Percentiles rank a stretch among this genome's conserved stretches.
These are phyloP conservation scores for Rhodotorula sp. DNA, from an alignment of 1,284 basidiomycete genomes.

Conservation along the genomic window DNA sequence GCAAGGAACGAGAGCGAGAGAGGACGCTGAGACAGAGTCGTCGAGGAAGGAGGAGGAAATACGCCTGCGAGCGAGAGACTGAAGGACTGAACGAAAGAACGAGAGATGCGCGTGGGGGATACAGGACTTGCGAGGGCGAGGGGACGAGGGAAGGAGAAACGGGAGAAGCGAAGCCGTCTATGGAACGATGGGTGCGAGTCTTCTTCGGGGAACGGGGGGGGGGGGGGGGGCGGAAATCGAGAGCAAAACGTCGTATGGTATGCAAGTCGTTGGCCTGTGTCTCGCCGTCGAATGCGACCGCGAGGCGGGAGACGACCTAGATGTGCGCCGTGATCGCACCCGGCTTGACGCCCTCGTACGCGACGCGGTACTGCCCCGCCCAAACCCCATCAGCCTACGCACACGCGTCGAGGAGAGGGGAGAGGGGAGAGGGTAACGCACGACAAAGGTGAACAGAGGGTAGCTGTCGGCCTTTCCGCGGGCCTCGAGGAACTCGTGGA, in stretches of 20 bases:
- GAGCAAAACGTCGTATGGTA: no score
- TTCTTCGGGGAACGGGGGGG: neutral
- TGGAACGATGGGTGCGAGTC: neutral
- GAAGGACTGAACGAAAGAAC: no score
- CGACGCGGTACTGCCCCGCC: slow-evolving; percentile 29
- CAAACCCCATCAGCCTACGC: neutral
- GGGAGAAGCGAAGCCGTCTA: neutral
- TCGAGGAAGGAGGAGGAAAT: no score
- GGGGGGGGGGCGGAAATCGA: no score
- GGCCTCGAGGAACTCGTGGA: slow-evolving; percentile 53
- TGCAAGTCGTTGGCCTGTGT: no score
- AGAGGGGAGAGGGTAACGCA: slow-evolving; percentile 2
- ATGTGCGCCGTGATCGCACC: slow-evolving; percentile 34
- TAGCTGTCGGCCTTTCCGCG: slow-evolving; percentile 54
- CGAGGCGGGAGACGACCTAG: neutral
- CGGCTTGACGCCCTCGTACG: slow-evolving; percentile 35
- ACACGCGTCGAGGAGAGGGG: neutral
- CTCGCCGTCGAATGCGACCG: no score
- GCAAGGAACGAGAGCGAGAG: no score
- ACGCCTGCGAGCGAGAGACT: no score
- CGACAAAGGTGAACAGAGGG: slow-evolving; percentile 53
- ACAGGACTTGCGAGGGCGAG: no score
- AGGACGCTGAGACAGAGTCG: no score
- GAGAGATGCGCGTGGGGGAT: no score
- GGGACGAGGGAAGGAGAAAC: neutral